Percentiles rank a stretch among this genome's conserved stretches.
Conservation (phyloP, 2,329 filamentous ascomycete genomes). For the Claviceps pazoutovae region DNA sequence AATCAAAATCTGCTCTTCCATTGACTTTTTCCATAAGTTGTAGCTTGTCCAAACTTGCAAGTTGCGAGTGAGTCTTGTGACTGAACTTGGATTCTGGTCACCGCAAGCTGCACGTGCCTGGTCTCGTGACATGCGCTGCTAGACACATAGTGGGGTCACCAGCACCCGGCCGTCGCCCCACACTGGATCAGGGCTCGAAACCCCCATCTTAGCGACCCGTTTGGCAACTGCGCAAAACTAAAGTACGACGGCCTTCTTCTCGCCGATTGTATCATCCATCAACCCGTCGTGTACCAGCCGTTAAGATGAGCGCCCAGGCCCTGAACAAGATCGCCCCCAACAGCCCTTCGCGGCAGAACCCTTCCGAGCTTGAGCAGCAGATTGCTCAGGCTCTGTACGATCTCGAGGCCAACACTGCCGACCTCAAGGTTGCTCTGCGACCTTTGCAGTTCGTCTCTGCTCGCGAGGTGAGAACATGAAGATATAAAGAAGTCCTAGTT, state of each 20-base stretch:
- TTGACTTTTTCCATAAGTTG: not conserved
- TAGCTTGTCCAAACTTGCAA: not conserved
- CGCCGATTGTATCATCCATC: slow-evolving; percentile 15
- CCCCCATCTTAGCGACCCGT: slow-evolving; percentile 27
- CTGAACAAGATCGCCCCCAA: slow-evolving; percentile 98
- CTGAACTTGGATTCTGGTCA: no score
- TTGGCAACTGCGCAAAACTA: slow-evolving; percentile 17
- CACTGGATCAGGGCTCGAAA: slow-evolving; percentile 22
- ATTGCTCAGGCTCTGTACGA: slow-evolving; percentile 97
- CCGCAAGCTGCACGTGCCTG: not conserved
- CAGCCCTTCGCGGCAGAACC: slow-evolving; percentile 90
- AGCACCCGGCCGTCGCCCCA: not conserved
- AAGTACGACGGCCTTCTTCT: slow-evolving; percentile 6
- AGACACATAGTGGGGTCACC: not conserved
- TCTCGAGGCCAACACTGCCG: slow-evolving; percentile 97
- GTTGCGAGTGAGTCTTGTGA: not conserved
- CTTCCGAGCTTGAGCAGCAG: slow-evolving; percentile 92
- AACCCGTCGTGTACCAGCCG: slow-evolving; percentile 24
- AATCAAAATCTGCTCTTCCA: not conserved
- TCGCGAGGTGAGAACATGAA: slow-evolving; percentile 78
- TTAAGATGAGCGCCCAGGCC: slow-evolving; percentile 53
- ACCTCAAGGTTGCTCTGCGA: slow-evolving; percentile 90
- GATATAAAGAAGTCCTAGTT: slow-evolving; percentile 5
- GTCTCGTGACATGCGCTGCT: not conserved
- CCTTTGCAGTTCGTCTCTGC: slow-evolving; percentile 98